Conservation (phyloP, 2,329 filamentous ascomycete species). For the Fusarium decemcellulare region DNA sequence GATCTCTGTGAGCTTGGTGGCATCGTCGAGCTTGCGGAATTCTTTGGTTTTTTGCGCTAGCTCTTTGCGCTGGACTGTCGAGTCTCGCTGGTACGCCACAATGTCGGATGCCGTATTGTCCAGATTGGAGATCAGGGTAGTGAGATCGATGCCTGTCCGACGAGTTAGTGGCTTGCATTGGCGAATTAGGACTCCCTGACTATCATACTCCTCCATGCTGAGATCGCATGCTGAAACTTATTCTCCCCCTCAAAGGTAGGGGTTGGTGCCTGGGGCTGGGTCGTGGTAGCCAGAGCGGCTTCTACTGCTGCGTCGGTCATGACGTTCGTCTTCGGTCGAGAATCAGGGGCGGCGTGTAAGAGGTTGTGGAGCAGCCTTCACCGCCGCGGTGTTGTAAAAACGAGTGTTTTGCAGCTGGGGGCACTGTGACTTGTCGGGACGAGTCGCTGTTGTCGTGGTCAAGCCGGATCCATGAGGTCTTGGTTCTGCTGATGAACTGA, state of each 20-base stretch:
- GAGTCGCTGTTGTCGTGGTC: slow-evolving; percentile 26
- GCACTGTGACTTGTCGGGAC: slow-evolving; percentile 8
- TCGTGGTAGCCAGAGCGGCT: slow-evolving; percentile 45
- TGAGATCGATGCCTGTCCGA: slow-evolving; percentile 84
- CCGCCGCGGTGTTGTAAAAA: slow-evolving; percentile 16
- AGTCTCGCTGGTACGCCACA: slow-evolving; percentile 91
- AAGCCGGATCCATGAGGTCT: slow-evolving; percentile 26
- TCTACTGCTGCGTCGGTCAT: slow-evolving; percentile 53
- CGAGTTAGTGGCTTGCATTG: slow-evolving; percentile 33
- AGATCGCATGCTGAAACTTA: slow-evolving; percentile 97
- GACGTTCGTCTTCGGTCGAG: slow-evolving; percentile 25
- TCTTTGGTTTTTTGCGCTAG: slow-evolving; percentile 99
- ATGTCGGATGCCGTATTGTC: slow-evolving; percentile 97
- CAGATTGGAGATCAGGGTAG: slow-evolving; percentile 84
- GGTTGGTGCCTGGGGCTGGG: slow-evolving; percentile 44
- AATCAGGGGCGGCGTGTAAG: slow-evolving; percentile 26
- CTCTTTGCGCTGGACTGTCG: slow-evolving; percentile 96
- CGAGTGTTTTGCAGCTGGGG: slow-evolving; percentile 15
- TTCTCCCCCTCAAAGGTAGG: slow-evolving; percentile 74
- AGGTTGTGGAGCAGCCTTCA: slow-evolving; percentile 33
- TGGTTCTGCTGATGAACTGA: slow-evolving; percentile 20
- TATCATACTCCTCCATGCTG: slow-evolving; percentile 89
- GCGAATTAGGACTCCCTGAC: background rate
- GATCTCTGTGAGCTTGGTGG: slow-evolving; percentile 87
- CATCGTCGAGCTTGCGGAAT: slow-evolving; percentile 93